These are phyloP conservation scores for Mortierella sp. DNA, from an alignment of 371 early-diverging fungal species.

Conservation along the genomic window DNA sequence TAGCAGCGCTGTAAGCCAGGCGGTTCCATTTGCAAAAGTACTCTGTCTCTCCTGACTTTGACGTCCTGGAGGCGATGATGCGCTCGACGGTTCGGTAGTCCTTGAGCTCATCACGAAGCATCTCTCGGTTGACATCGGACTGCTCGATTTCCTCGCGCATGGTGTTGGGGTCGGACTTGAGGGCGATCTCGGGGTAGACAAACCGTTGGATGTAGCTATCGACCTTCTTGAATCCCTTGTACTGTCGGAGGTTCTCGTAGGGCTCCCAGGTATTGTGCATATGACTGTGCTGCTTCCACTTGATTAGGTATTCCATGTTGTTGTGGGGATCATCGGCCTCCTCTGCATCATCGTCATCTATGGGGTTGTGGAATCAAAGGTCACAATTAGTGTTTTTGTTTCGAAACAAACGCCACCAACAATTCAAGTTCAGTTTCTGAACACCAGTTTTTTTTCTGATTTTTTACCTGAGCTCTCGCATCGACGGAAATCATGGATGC, in stretches of 20 bases:
- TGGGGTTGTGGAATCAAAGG: neutral
- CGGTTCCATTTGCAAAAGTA: constrained; percentile 95
- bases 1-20: constrained; percentile 88
- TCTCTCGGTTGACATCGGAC: constrained; percentile 84
- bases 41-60: constrained; percentile 68
- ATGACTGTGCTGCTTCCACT: constrained; percentile 95
- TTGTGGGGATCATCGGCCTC: constrained; percentile 65
- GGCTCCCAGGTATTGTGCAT: constrained; percentile 94
- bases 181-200: constrained; percentile 72
- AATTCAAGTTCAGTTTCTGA: neutral
- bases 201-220: constrained; percentile 86
- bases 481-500: constrained; percentile 70
- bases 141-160: constrained; percentile 92
- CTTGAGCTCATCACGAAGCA: constrained; percentile 84
- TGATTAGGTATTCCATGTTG: constrained; percentile 88
- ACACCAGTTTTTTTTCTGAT: neutral
- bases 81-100: constrained; percentile 93
- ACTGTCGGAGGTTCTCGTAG: constrained; percentile 69
- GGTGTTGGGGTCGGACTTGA: constrained; percentile 77
- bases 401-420: neutral
- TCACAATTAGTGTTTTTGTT: neutral
- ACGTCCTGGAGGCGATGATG: constrained; percentile 75
- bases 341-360: constrained; percentile 60
- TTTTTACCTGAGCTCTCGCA: constrained; percentile 19
- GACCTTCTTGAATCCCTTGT: constrained; percentile 91